Percentiles rank a stretch among this genome's conserved stretches.
phyloP scores from a whole-genome alignment of 306 rosid species.

The Sicyos baderoa region DNA sequence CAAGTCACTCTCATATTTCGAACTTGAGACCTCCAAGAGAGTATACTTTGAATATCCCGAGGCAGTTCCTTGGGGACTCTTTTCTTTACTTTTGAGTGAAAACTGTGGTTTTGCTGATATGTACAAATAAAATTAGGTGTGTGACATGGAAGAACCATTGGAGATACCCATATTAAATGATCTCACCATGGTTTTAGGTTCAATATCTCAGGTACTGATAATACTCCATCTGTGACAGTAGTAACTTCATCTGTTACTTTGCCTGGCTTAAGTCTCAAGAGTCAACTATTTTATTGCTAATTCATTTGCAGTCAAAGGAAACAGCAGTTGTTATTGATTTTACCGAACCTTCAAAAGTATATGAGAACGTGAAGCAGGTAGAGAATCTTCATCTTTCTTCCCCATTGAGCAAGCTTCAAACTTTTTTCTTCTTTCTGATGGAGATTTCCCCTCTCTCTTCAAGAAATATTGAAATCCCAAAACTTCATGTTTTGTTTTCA shows the following conservation, averaged over 20 bases:
- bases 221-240: too few relatives aligned
- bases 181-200: too few relatives aligned
- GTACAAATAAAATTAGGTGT: constrained; percentile 29
- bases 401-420: background rate
- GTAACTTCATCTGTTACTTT: background rate
- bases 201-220: too few relatives aligned
- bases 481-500: background rate
- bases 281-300: constrained; percentile 7
- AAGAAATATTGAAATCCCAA: too few relatives aligned
- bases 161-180: constrained; percentile 21
- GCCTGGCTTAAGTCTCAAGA: background rate
- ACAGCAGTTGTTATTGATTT: constrained; percentile 69
- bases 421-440: background rate
- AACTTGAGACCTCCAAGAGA: too few relatives aligned
- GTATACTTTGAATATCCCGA: too few relatives aligned
- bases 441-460: background rate
- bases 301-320: constrained; percentile 62
- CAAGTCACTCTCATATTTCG: too few relatives aligned
- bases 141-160: constrained; percentile 47
- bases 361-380: constrained; percentile 95
- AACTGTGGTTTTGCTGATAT: constrained; percentile 4
- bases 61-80: constrained; percentile 13
- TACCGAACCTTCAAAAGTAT: constrained; percentile 73
- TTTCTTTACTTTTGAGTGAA: background rate
- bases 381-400: constrained; percentile 15